These are phyloP conservation scores for Fusarium fracticaudum DNA, from an alignment of 2,329 filamentous ascomycete genomes.

Conservation along the genomic window DNA sequence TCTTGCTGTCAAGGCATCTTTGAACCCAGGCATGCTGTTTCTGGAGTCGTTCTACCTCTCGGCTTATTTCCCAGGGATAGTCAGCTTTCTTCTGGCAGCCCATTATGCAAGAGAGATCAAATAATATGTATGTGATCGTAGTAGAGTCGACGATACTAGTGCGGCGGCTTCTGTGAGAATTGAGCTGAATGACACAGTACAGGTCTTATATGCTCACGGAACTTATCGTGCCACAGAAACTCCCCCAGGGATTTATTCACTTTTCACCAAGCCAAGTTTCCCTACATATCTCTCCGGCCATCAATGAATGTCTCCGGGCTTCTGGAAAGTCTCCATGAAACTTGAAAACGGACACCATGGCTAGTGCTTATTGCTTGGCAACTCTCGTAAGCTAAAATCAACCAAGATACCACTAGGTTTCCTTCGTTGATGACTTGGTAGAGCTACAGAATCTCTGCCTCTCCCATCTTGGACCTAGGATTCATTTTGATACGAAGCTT, in stretches of 20 bases:
- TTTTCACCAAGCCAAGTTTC: no score
- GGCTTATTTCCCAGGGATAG: slow-evolving; percentile 1
- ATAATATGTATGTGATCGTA: neutral
- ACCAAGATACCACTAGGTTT: no score
- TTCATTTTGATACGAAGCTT: neutral
- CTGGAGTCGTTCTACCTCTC: slow-evolving; percentile 20
- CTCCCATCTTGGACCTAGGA: neutral
- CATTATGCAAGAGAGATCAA: neutral
- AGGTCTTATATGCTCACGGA: neutral
- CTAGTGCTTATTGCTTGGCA: neutral
- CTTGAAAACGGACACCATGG: neutral
- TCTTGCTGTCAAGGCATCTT: slow-evolving; percentile 4
- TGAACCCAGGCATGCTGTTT: slow-evolving; percentile 23
- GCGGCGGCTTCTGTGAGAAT: neutral
- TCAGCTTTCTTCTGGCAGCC: neutral
- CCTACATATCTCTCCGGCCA: neutral
- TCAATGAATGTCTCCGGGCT: neutral
- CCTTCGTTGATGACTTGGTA: neutral
- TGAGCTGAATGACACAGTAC: no score
- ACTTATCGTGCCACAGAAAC: no score
- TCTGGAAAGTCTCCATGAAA: neutral
- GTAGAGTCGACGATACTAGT: neutral
- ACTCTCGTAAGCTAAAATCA: neutral
- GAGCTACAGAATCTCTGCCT: neutral
- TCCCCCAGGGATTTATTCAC: fast-evolving